Conservation (phyloP, 139 green algal genomes). For the Zygnema circumcarinatum region DNA sequence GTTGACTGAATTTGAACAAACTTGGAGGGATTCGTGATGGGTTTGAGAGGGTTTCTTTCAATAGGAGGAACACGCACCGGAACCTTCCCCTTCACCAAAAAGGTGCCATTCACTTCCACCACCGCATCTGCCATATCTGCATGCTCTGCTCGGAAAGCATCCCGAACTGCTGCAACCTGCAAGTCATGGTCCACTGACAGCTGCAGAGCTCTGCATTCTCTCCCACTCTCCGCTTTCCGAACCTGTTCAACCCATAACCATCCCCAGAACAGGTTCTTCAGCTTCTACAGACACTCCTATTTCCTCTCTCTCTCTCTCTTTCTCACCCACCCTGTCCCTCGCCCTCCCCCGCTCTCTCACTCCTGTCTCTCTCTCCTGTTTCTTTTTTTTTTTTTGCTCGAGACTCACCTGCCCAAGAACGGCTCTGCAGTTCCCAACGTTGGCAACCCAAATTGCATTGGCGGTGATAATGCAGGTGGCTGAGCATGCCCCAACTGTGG, state of each 20-base stretch:
- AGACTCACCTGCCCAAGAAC: conserved; percentile 37
- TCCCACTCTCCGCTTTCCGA: not conserved
- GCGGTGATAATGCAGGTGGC: conserved; percentile 38
- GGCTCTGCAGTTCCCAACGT: conserved; percentile 40
- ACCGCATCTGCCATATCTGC: conserved; percentile 42
- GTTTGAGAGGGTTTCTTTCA: no score
- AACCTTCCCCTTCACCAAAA: conserved; percentile 35
- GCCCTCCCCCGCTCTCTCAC: no score
- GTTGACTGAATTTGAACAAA: no score
- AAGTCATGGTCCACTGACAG: conserved; percentile 49
- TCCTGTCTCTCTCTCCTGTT: no score
- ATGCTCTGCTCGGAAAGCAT: conserved; percentile 31
- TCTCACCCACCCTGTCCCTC: no score
- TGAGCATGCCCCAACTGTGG: conserved; percentile 46
- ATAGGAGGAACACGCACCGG: conserved; percentile 9
- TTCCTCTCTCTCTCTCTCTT: no score
- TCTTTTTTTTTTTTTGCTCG: no score
- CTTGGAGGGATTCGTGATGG: no score
- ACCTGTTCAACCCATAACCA: conserved; percentile 19
- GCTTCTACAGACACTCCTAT: no score
- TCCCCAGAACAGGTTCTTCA: conserved; percentile 34
- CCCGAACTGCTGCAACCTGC: not conserved
- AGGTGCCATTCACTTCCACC: conserved; percentile 24
- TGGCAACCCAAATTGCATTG: conserved; percentile 41
- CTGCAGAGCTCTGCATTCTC: conserved; percentile 25